A percentile compares a stretch with the other conserved stretches of the same genome.
These are phyloP conservation scores for Radiomyces spectabilis DNA, from an alignment of 192 early-diverging fungal genomes.

Conservation along the genomic window DNA sequence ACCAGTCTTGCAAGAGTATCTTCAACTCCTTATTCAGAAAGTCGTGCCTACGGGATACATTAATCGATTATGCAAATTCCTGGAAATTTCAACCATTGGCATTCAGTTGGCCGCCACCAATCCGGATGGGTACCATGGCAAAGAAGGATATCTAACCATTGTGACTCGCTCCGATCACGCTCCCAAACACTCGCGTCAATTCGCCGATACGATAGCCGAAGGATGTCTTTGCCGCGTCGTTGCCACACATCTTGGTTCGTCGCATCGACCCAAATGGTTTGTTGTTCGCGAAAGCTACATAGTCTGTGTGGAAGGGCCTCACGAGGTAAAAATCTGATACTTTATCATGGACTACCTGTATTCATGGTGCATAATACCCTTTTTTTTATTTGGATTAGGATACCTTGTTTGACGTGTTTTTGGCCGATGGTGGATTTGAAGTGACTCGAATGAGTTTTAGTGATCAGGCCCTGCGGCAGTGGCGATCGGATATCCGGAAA, in stretches of 20 bases:
- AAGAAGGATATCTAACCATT: constrained; percentile 56
- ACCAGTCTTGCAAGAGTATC: constrained; percentile 6
- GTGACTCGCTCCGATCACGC: constrained; percentile 41
- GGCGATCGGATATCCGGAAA: no score
- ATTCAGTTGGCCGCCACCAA: constrained; percentile 16
- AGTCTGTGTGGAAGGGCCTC: constrained; percentile 33
- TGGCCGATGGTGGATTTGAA: constrained; percentile 32
- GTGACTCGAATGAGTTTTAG: not conserved
- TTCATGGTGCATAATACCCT: not conserved
- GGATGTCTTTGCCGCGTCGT: not conserved
- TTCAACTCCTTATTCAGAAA: constrained; percentile 30
- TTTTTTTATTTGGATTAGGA: constrained; percentile 12
- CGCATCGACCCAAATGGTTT: constrained; percentile 57
- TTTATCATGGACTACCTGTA: no score
- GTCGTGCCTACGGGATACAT: constrained; percentile 29
- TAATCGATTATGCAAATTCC: constrained; percentile 40
- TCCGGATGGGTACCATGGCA: constrained; percentile 46
- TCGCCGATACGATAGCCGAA: not conserved
- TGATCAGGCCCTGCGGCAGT: not conserved
- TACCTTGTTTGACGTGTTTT: constrained; percentile 34
- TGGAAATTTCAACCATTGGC: constrained; percentile 41
- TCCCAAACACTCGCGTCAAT: constrained; percentile 3
- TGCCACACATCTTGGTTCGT: constrained; percentile 5
- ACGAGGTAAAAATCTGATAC: no score
- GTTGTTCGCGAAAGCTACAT: constrained; percentile 57